Evolutionary conservation across 1,284 basidiomycete genomes (phyloP).

Genomic region (Neotropicomus parvogracilis): DNA sequence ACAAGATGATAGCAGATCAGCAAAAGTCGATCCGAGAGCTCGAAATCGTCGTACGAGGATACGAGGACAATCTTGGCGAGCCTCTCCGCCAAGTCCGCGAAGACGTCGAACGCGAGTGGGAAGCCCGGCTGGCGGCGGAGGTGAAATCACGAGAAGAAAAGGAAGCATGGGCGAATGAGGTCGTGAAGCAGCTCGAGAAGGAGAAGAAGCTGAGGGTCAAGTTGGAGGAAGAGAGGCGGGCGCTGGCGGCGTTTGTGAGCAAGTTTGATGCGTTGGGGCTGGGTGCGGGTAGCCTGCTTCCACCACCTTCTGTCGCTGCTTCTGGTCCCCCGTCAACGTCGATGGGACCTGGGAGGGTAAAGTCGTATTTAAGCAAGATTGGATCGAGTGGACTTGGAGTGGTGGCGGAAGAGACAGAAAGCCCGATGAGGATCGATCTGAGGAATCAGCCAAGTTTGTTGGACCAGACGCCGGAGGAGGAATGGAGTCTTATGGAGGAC

Average conservation of each 20-base stretch:
- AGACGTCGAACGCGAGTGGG: constrained; percentile 80
- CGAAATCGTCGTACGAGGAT: constrained; percentile 64
- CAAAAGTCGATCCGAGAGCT: constrained; percentile 66
- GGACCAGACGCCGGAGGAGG: constrained; percentile 60
- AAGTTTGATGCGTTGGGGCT: constrained; percentile 71
- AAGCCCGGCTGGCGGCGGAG: constrained; percentile 57
- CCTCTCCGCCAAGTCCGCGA: constrained; percentile 70
- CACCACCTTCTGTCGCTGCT: constrained; percentile 22
- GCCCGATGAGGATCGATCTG: constrained; percentile 49
- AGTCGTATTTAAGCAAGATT: constrained; percentile 42
- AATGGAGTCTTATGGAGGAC: constrained; percentile 49
- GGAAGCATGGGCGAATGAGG: constrained; percentile 66
- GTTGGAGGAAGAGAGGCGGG: constrained; percentile 71
- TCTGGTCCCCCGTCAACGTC: constrained; percentile 1
- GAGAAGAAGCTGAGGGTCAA: constrained; percentile 65
- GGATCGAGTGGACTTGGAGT: constrained; percentile 18
- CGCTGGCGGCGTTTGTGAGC: constrained; percentile 69
- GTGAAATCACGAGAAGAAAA: constrained; percentile 59
- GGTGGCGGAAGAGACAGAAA: constrained; percentile 33
- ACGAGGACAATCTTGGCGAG: constrained; percentile 69
- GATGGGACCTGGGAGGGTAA: constrained; percentile 32
- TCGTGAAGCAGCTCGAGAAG: constrained; percentile 68
- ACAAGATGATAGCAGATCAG: constrained; percentile 65
- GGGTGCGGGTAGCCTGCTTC: constrained; percentile 36
- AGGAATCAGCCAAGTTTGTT: constrained; percentile 53